Evolutionary conservation across 169 alveolate genomes (phyloP), one percentile per base, ranked within the genome.

Genomic region (Cryptosporidium baileyi): DNA sequence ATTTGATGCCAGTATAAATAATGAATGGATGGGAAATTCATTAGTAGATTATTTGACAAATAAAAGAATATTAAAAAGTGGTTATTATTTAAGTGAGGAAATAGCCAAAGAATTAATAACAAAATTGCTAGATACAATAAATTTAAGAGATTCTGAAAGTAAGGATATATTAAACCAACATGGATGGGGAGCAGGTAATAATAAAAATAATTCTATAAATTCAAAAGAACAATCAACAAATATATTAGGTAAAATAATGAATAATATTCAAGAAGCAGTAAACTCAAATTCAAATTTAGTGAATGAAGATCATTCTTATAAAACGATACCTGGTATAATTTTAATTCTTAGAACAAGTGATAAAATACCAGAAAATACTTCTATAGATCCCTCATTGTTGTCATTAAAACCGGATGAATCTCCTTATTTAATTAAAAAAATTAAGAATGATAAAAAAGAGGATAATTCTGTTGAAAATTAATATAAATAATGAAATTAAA

Each of bases 391-490:
- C 19, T 9, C 38, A 15, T 34, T 74, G 3, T 41, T 74, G 5
- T 52, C 63, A 6, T 22, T 74, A 9, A 57, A 59, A 15, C 85
- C 85, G 36, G 67, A 74, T 54, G 85, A 74, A 41, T 74, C 85
- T 22, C 85, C 85, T 17, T 74, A 74, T 38, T n/a, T 74, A 45
- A 54, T 74, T 26, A 67, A 74, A 52, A 34, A 54, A 17, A 36
- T 74, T 57, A 74, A 36, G 38, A 54, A 26, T n/a, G 24, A 57
- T 22, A 74, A 17, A 8, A 38, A 15, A n/a, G 40, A 9, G 24
- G 57, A 30, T n/a, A 67, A 74, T 15, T 52, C 9, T 9, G 2
- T 15, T 17, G 52, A 22, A 1, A 17, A 8, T 17, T 9, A 0
- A 41, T 41, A 0, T 11, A 41, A 11, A 41, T 41, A 41, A 41